Evolutionary conservation across 2,329 filamentous ascomycete genomes (phyloP).

Genomic region (Fusarium bactridioides): DNA sequence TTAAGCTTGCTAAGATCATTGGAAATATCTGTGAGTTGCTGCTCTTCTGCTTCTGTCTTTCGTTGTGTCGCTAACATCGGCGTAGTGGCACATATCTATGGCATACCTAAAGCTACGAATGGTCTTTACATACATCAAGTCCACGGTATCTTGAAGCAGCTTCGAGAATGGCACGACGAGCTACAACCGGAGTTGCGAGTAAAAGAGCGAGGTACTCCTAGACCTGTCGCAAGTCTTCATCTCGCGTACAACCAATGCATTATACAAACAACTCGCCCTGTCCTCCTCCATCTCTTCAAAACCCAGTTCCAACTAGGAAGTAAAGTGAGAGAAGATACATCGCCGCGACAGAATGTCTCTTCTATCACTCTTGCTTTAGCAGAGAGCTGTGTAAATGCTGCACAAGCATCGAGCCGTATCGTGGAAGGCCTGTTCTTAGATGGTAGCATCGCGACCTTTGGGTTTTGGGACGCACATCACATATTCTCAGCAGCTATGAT

Average conservation of each 20-base stretch:
- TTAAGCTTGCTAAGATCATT: slow-evolving; percentile 43
- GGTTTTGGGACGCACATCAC: slow-evolving; percentile 47
- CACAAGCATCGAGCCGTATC: slow-evolving; percentile 41
- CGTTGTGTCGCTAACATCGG: background rate
- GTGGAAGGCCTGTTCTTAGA: slow-evolving; percentile 39
- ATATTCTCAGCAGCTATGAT: slow-evolving; percentile 45
- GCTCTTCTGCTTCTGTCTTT: accelerated
- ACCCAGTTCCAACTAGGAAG: slow-evolving; percentile 38
- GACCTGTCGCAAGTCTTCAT: slow-evolving; percentile 41
- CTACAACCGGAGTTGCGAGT: slow-evolving; percentile 36
- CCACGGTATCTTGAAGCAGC: slow-evolving; percentile 41
- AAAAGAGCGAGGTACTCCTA: slow-evolving; percentile 37
- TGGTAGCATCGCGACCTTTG: slow-evolving; percentile 39
- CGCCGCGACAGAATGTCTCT: slow-evolving; percentile 35
- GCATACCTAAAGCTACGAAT: slow-evolving; percentile 40
- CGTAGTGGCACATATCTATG: slow-evolving; percentile 41
- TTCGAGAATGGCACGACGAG: slow-evolving; percentile 42
- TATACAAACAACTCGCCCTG: slow-evolving; percentile 45
- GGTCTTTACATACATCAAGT: slow-evolving; percentile 43
- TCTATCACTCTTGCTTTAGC: slow-evolving; percentile 44
- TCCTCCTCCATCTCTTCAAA: slow-evolving; percentile 45
- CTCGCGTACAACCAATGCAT: slow-evolving; percentile 48
- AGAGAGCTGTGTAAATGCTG: slow-evolving; percentile 46
- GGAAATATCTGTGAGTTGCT: slow-evolving; percentile 36
- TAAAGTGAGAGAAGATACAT: slow-evolving; percentile 6